These are phyloP conservation scores for Deuterostichococcus epilithicus DNA, from an alignment of 139 green algal genomes.

Conservation along the genomic window DNA sequence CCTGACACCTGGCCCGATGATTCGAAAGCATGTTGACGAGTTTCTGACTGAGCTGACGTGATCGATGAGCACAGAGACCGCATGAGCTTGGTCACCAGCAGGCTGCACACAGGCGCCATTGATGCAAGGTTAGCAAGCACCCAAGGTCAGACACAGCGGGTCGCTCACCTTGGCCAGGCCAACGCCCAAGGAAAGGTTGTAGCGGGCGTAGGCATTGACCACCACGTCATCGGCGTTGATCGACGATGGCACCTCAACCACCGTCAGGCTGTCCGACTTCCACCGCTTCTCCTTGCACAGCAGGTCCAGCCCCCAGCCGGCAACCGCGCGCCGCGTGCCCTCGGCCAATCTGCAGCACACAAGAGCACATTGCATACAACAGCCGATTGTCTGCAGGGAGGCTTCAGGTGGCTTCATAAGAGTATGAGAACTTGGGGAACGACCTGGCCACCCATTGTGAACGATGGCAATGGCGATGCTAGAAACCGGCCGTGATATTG, in stretches of 20 bases:
- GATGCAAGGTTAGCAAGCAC: too few relatives aligned
- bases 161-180: slow-evolving; percentile 78
- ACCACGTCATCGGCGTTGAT: slow-evolving; percentile 89
- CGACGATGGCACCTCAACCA: slow-evolving; percentile 77
- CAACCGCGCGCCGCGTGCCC: slow-evolving; percentile 75
- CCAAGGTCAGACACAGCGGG: too few relatives aligned
- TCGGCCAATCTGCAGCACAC: slow-evolving; percentile 42
- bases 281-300: slow-evolving; percentile 87
- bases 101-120: not conserved
- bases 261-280: slow-evolving; percentile 87
- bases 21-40: not conserved
- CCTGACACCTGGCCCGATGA: slow-evolving; percentile 61
- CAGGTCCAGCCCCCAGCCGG: slow-evolving; percentile 88
- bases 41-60: not conserved
- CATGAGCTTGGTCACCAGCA: not conserved
- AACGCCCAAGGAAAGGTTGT: slow-evolving; percentile 95
- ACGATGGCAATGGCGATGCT: too few relatives aligned
- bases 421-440: too few relatives aligned
- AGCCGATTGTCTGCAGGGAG: too few relatives aligned
- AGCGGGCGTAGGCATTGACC: slow-evolving; percentile 84
- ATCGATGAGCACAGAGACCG: not conserved
- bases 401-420: too few relatives aligned
- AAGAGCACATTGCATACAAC: too few relatives aligned
- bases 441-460: too few relatives aligned
- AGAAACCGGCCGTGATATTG: too few relatives aligned